phyloP scores from a whole-genome alignment of 2,329 filamentous ascomycete species.

The Curvularia sp. region DNA sequence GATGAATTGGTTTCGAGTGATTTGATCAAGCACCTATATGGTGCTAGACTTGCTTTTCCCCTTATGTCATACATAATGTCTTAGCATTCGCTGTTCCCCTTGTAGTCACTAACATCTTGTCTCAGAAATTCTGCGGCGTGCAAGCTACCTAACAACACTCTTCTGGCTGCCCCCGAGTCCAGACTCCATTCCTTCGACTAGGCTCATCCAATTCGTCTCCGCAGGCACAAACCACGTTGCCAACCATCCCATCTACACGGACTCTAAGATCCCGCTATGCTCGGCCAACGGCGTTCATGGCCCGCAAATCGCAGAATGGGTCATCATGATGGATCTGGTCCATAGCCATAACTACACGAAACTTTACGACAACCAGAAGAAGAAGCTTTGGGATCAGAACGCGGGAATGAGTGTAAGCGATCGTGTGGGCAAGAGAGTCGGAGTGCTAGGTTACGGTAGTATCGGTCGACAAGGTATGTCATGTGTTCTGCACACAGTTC shows the following conservation, averaged over 20 bases:
- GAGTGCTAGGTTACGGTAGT: slow-evolving; percentile 68
- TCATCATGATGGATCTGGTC: slow-evolving; percentile 67
- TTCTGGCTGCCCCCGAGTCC: slow-evolving; percentile 53
- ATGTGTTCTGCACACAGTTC: background rate
- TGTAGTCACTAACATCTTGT: background rate
- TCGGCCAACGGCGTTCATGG: slow-evolving; percentile 66
- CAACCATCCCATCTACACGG: slow-evolving; percentile 61
- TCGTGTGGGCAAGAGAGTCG: slow-evolving; percentile 64
- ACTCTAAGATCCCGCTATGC: slow-evolving; percentile 61
- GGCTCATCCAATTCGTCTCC: slow-evolving; percentile 64
- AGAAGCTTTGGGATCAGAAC: slow-evolving; percentile 60
- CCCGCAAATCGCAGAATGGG: slow-evolving; percentile 72
- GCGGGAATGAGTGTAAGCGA: slow-evolving; percentile 56
- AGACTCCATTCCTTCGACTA: slow-evolving; percentile 49
- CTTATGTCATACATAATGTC: background rate
- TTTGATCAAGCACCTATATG: background rate
- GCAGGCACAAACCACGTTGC: slow-evolving; percentile 65
- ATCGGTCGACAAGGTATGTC: slow-evolving; percentile 66
- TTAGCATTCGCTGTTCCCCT: background rate
- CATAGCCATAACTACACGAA: slow-evolving; percentile 62
- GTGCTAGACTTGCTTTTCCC: background rate
- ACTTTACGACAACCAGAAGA: slow-evolving; percentile 65
- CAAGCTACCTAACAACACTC: slow-evolving; percentile 59
- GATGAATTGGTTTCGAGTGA: background rate
- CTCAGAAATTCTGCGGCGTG: slow-evolving; percentile 51